Evolutionary conservation across 148 eudicot genomes (phyloP).

Genomic region (Spergularia marina): DNA sequence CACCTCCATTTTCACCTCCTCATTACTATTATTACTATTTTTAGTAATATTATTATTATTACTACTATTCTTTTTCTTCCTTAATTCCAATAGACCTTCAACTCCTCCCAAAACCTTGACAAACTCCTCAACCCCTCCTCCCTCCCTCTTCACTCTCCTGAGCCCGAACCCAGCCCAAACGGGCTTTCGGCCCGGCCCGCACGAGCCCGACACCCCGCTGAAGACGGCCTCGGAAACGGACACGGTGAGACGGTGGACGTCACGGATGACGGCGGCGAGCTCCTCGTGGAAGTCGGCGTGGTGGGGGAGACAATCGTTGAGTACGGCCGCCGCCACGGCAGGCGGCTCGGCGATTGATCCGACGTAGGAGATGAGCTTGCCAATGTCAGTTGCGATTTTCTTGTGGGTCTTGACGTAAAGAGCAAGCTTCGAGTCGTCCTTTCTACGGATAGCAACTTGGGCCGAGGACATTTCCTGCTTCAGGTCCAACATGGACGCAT

Average conservation of each 20-base stretch:
- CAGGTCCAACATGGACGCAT: slow-evolving; percentile 38
- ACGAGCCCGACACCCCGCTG: slow-evolving; percentile 40
- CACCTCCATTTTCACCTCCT: slow-evolving; percentile 44
- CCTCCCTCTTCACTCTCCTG: slow-evolving; percentile 30
- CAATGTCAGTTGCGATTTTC: slow-evolving; percentile 49
- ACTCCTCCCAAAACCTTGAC: slow-evolving; percentile 25
- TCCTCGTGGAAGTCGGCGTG: slow-evolving; percentile 23
- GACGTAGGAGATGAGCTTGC: slow-evolving; percentile 39
- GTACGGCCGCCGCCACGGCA: neutral
- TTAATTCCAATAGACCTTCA: slow-evolving; percentile 37
- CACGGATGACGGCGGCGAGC: slow-evolving; percentile 31
- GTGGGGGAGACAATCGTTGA: neutral
- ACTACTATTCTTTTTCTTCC: slow-evolving; percentile 16
- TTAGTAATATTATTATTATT: neutral
- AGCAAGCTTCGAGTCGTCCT: slow-evolving; percentile 43
- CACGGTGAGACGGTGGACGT: slow-evolving; percentile 44
- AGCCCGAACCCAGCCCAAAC: slow-evolving; percentile 44
- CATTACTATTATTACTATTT: slow-evolving; percentile 10
- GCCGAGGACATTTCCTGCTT: slow-evolving; percentile 59
- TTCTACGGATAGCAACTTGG: slow-evolving; percentile 60
- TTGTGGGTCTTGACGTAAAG: slow-evolving; percentile 47
- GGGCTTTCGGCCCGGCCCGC: slow-evolving; percentile 29
- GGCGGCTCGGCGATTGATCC: slow-evolving; percentile 30
- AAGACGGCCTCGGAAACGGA: slow-evolving; percentile 54
- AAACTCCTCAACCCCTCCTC: slow-evolving; percentile 35